These are phyloP conservation scores for Protomyces gravidus DNA, from an alignment of 1,139 yeast species.

Conservation along the genomic window DNA sequence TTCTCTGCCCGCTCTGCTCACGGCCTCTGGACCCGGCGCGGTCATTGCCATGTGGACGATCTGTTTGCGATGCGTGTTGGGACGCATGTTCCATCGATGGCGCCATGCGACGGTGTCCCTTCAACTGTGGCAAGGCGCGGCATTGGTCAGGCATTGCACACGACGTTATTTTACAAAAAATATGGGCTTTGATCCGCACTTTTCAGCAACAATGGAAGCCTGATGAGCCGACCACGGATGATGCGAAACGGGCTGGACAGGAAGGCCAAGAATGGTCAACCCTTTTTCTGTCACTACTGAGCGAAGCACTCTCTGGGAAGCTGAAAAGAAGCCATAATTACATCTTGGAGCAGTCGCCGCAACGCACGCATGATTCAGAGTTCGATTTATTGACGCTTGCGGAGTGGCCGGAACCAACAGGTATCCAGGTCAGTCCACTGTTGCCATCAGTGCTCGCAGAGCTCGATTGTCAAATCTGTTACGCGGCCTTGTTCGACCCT, in stretches of 20 bases:
- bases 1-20: constrained; percentile 19
- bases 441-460: constrained; percentile 20
- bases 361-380: neutral
- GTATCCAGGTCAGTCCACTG: neutral
- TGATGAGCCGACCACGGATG: neutral
- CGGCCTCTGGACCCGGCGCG: constrained; percentile 14
- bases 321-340: neutral
- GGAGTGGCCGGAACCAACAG: constrained; percentile 1
- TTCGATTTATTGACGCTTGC: neutral
- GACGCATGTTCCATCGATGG: constrained; percentile 15
- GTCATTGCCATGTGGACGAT: constrained; percentile 21
- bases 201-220: neutral
- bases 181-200: constrained; percentile 10
- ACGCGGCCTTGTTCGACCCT: constrained; percentile 28
- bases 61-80: constrained; percentile 27
- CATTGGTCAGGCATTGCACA: constrained; percentile 25
- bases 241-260: neutral
- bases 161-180: constrained; percentile 17
- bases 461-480: constrained; percentile 31
- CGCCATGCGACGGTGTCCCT: constrained; percentile 20
- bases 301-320: neutral
- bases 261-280: neutral
- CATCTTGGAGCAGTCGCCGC: neutral
- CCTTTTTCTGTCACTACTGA: neutral
- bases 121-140: constrained; percentile 18